Percentiles rank a stretch among this genome's conserved stretches.
Evolutionary conservation across 352 stramenopile genomes (phyloP).

Genomic region (Pythium volutum): DNA sequence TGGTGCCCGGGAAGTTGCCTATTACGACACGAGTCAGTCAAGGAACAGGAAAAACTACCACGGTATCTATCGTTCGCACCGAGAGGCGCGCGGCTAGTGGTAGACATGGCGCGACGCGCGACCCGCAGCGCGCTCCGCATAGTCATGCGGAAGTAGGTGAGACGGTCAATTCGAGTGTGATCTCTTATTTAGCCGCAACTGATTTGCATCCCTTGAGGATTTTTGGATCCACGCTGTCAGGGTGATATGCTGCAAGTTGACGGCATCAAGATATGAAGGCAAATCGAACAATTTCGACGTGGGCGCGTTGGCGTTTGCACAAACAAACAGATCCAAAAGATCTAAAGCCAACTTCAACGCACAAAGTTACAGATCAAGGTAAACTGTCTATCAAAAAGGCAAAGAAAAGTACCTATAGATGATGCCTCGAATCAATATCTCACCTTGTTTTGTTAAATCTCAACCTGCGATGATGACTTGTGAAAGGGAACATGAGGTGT

Average conservation of each 20-base stretch:
- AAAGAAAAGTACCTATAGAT: neutral
- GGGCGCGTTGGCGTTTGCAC: slow-evolving; percentile 2
- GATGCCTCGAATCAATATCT: neutral
- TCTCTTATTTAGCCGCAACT: no score
- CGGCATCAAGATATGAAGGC: neutral
- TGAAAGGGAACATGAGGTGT: neutral
- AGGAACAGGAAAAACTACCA: no score
- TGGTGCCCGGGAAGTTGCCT: slow-evolving; percentile 59
- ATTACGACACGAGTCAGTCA: neutral
- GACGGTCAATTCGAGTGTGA: neutral
- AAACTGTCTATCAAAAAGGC: neutral
- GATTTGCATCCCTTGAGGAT: slow-evolving; percentile 3
- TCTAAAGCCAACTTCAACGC: slow-evolving; percentile 7
- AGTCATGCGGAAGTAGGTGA: neutral
- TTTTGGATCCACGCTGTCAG: neutral
- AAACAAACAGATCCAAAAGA: slow-evolving; percentile 1
- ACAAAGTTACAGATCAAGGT: neutral
- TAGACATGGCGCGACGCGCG: slow-evolving; percentile 24
- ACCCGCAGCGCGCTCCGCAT: neutral
- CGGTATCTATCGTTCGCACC: neutral
- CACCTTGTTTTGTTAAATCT: slow-evolving; percentile 11
- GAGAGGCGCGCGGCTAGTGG: neutral
- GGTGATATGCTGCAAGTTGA: slow-evolving; percentile 5
- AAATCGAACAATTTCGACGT: no score
- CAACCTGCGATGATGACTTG: slow-evolving; percentile 2